Percentiles rank a stretch among this genome's conserved stretches.
phyloP scores from a whole-genome alignment of 2,329 filamentous ascomycete genomes.

The Sclerotinia subarctica region DNA sequence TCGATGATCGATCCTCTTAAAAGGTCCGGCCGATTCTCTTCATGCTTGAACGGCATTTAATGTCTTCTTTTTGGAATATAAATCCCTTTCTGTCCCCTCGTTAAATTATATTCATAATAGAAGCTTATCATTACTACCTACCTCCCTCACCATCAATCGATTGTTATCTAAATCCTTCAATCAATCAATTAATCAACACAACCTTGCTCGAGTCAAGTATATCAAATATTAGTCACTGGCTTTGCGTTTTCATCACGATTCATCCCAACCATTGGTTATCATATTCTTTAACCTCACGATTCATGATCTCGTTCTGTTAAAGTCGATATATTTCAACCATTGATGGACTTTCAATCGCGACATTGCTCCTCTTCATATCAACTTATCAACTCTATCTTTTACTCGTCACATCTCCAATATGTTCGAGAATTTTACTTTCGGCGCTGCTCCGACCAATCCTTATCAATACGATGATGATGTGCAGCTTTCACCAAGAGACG shows the following conservation, averaged over 20 bases:
- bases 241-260: not conserved
- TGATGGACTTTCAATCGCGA: constrained; percentile 1
- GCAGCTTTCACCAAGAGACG: constrained; percentile 15
- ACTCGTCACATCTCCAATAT: not conserved
- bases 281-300: not conserved
- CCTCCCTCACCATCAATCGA: not conserved
- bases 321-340: not conserved
- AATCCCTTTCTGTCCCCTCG: not conserved
- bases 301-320: not conserved
- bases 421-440: constrained; percentile 21
- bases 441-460: constrained; percentile 11
- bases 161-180: not conserved
- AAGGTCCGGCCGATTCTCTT: constrained; percentile 10
- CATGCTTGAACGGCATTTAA: not conserved
- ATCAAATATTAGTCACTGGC: not conserved
- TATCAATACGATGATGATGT: constrained; percentile 16
- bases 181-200: not conserved
- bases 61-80: not conserved
- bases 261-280: no score
- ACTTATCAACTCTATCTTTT: not conserved
- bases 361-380: not conserved
- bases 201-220: not conserved
- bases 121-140: not conserved
- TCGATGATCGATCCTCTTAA: not conserved
- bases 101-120: not conserved